phyloP scores from a whole-genome alignment of 2,329 filamentous ascomycete genomes.

The Eurotiales sp. region DNA sequence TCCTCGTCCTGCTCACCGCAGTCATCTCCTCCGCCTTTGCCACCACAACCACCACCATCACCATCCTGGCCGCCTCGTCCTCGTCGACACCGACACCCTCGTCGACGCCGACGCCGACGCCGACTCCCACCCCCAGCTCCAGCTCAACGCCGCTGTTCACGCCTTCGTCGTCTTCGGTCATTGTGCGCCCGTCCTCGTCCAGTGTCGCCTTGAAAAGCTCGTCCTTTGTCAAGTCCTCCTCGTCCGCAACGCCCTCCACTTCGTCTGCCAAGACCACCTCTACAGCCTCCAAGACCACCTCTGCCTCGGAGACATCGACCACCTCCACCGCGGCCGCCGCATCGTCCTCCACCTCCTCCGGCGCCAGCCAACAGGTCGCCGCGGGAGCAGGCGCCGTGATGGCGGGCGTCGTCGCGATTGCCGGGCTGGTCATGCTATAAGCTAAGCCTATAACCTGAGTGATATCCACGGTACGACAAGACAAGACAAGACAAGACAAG shows the following conservation, averaged over 20 bases:
- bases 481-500: not conserved
- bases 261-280: not conserved
- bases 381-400: conserved; percentile 26
- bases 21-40: conserved; percentile 19
- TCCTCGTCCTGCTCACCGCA: conserved; percentile 26
- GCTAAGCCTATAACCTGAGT: not conserved
- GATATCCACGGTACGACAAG: not conserved
- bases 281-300: conserved; percentile 5
- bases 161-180: not conserved
- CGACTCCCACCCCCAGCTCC: conserved; percentile 2
- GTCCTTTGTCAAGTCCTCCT: conserved; percentile 9
- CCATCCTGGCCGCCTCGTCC: too few species aligned
- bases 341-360: conserved; percentile 17
- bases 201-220: conserved; percentile 8
- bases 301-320: conserved; percentile 10
- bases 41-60: conserved; percentile 29
- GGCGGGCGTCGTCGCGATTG: conserved; percentile 29
- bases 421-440: conserved; percentile 34
- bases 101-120: conserved; percentile 11
- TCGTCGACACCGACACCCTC: conserved; percentile 18
- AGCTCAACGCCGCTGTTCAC: not conserved
- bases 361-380: conserved; percentile 19
- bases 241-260: conserved; percentile 2
- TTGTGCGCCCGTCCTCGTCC: not conserved
- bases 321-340: not conserved